phyloP scores from a whole-genome alignment of 352 stramenopile species.

The Paralagenidium karlingii region DNA sequence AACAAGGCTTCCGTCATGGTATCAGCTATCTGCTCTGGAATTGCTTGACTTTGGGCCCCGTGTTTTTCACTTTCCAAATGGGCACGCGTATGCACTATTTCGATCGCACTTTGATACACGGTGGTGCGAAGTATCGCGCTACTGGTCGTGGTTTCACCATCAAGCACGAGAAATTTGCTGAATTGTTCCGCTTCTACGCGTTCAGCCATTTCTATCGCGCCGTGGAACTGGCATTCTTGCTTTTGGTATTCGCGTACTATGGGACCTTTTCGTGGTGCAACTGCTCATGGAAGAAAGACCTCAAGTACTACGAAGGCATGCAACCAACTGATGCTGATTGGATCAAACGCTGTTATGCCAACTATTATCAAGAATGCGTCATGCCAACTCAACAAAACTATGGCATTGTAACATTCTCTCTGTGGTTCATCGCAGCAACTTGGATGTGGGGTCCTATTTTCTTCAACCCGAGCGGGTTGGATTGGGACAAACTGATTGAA shows the following conservation, averaged over 20 bases:
- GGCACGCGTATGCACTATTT: conserved; percentile 98
- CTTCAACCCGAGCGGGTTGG: conserved; percentile 96
- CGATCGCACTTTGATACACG: conserved; percentile 94
- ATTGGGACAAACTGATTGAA: conserved; percentile 93
- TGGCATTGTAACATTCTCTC: conserved; percentile 94
- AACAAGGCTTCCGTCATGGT: conserved; percentile 92
- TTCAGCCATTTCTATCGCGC: conserved; percentile 97
- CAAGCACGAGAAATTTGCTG: conserved; percentile 96
- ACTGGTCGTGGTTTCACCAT: conserved; percentile 98
- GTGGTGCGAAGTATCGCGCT: conserved; percentile 95
- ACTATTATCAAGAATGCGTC: conserved; percentile 83
- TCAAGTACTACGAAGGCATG: conserved; percentile 59
- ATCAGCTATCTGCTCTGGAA: conserved; percentile 90
- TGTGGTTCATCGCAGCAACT: conserved; percentile 89
- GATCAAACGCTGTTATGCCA: conserved; percentile 62
- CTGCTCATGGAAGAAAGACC: conserved; percentile 67
- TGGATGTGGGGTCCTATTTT: conserved; percentile 83
- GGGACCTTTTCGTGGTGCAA: conserved; percentile 92
- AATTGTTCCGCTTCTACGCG: conserved; percentile 96
- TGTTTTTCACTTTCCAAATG: conserved; percentile 99
- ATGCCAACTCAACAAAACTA: conserved; percentile 96
- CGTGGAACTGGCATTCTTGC: conserved; percentile 86
- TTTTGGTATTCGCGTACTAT: conserved; percentile 76
- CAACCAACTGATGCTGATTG: conserved; percentile 63
- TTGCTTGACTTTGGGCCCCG: conserved; percentile 93